These are phyloP conservation scores for Grosmannia huntii DNA, from an alignment of 2,329 filamentous ascomycete genomes.

Conservation along the genomic window DNA sequence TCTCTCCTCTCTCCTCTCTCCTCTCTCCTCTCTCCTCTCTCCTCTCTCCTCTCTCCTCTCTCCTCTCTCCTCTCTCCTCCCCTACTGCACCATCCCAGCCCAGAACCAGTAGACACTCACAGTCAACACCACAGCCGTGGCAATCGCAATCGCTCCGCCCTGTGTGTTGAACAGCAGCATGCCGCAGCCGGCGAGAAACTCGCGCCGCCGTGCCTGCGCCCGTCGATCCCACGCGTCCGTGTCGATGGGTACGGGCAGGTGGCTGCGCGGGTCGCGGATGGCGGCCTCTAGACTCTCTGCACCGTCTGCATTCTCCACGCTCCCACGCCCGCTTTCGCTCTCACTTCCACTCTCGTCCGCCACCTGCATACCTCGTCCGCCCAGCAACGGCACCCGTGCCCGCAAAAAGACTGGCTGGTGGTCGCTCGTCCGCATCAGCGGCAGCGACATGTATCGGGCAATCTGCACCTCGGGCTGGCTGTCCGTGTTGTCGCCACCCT, in stretches of 20 bases:
- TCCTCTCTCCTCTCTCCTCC: not conserved
- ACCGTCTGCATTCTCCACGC: not conserved
- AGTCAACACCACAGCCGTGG: conserved; percentile 27
- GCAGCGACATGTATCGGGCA: conserved; percentile 61
- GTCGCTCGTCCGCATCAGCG: conserved; percentile 71
- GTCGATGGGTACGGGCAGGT: conserved; percentile 39
- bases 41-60: not conserved
- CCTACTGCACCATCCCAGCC: not conserved
- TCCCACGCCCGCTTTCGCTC: not conserved
- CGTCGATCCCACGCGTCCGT: conserved; percentile 41
- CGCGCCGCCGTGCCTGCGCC: conserved; percentile 29
- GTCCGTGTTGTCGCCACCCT: not conserved
- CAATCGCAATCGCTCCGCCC: conserved; percentile 33
- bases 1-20: no score
- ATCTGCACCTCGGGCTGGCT: conserved; percentile 27
- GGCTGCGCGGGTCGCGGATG: conserved; percentile 25
- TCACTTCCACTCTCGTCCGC: conserved; percentile 3
- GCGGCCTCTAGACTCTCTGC: not conserved
- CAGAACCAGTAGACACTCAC: conserved; percentile 32
- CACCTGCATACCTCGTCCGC: conserved; percentile 13
- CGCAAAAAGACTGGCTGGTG: conserved; percentile 74
- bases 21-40: not conserved
- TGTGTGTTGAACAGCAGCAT: conserved; percentile 42
- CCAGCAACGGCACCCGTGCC: conserved; percentile 49
- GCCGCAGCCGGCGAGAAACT: conserved; percentile 38